Base-by-base conservation (phyloP, 805 yeast genomes). In the Teunomyces funiuensis region DNA sequence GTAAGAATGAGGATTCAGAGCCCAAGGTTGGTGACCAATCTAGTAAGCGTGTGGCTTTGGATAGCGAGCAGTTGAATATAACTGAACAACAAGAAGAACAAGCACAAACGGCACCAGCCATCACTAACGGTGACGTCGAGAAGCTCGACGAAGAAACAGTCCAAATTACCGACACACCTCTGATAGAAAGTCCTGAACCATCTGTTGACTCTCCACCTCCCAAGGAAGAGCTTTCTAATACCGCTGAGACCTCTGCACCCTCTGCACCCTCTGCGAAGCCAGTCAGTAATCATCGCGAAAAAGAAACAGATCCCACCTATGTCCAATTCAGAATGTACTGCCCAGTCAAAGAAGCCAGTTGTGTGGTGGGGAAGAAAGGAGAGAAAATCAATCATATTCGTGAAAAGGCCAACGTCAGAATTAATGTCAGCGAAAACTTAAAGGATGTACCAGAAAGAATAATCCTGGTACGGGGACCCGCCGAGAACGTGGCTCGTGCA, bases 321-420 rank as follows among this genome's bases (percentile, higher is more conserved):
- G 80, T 83, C 3, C 80, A 79, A 50, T 69, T 86, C 60, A 71
- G 95, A 47, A 83, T 86, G 87, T 71, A 83, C 38, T 83, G 90
- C 50, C 75, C 79, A 3, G 85, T 83, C 11, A 83, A 79, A 50
- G 90, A 87, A 54, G 90, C 95, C 1, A 80, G 86, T 2, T 60
- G 76, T 15, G 71, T 86, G 34, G 91, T 86, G 11, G 95, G 95
- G 0, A 83, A 82, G 50, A 84, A 83, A 42, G 95, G 95, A n/a
- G 88, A 82, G 43, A 77, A 74, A 11, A 84, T 86, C 37, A 72
- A 76, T 31, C 82, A 73, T 45, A 75, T 86, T 41, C 79, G 86
- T 50, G 81, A 76, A 8, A 69, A 70, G 37, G 80, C 91, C 2
- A 71, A 71, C 41, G 83, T 86, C 6, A 71, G 84, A 48, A 73